Evolutionary conservation across 495 filamentous ascomycete species (phyloP), one percentile per base, ranked within the genome.

Genomic region (Mycothermus thermophilus): DNA sequence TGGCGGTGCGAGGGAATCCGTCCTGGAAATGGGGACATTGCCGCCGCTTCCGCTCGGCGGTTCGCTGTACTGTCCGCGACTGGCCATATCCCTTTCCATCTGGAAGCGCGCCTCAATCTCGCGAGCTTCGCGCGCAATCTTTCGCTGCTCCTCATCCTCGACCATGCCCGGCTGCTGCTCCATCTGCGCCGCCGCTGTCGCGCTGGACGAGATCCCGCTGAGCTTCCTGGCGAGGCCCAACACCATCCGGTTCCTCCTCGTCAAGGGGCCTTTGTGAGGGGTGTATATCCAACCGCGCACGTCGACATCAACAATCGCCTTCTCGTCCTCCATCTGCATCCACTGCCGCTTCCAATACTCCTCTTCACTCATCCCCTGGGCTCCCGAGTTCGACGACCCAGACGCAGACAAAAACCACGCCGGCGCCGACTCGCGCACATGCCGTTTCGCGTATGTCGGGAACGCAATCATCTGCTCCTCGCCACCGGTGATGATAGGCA

Each of bases 401-500:
- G n/a, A n/a, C n/a, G n/a, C n/a, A n/a, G n/a, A n/a, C n/a, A n/a
- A n/a, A n/a, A n/a, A n/a, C n/a, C 18, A 25, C 21, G 22, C 40
- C 37, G 2, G 4, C 51, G 38, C 45, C 46, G 3, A 31, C 18
- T 55, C 41, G 46, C 66, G 74, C n/a, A 67, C 50, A 55, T 92
- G 69, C 47, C 66, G 68, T 53, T 82, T 65, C 27, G 82, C 80
- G 60, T 96, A 92, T 47, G 83, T 88, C 6, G 90, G 90, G 49
- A 95, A 99, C 10, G 96, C 47, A 8, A 96, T 69, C 75, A 99
- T 81, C 62, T 95, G 83, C 58, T 94, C 88, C 42, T 81, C 74
- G 14, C 81, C 86, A 25, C 72, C 79, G 6, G 75, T 67, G 14
- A 79, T 74, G 33, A 94, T 79, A 9, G 78, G 71, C 12, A 84